Base-by-base conservation (phyloP, 2,329 filamentous ascomycete species). In the Scolecobasidium constrictum region DNA sequence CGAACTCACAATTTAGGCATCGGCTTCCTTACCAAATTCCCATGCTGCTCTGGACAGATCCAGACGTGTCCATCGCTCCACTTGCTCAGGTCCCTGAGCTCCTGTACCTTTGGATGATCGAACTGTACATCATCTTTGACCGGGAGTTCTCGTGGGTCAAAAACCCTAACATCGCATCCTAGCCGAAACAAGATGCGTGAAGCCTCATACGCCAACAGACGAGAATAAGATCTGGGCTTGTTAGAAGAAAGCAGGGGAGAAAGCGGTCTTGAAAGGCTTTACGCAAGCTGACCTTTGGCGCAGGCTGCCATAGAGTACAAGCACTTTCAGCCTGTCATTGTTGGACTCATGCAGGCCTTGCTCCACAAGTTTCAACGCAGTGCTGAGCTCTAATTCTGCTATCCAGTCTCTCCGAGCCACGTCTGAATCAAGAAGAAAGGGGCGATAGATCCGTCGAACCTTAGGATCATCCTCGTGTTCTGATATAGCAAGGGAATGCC, bases 11-110 rank as follows among this genome's bases (percentile, higher is more conserved):
- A n/a, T 5, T 13, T 4, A 42, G 31, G 20, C 13, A 20, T 23
- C n/a, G 22, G 12, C 20, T 5, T 20, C 41, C 64, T 50, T 43
- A 75, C 72, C 33, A 81, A 50, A 48, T 76, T 80, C 0, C 78
- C 78, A 48, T 83, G 78, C 57, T 82, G 78, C 52, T 83, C 78
- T 0, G 77, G 77, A 6, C 71, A 75, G 7, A 78, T 61, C 78
- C 78, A 82, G 13, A 82, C 51, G 50, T 82, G 78, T 0, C 77
- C 78, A 50, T 83, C 77, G 42, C 73, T 78, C 78, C 78, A 83
- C 9, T 56, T 61, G 48, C 72, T 77, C 1, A 83, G 63, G 5
- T 70, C 64, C 3, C 78, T 67, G 4, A 82, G 64, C 52, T 82
- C 78, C 48, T 76, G 73, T 0, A 83, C 77, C 47, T 78, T 78